A percentile compares a stretch with the other conserved stretches of the same genome.
Evolutionary conservation across 805 yeast species (phyloP).

Genomic region (Candida vaughaniae): DNA sequence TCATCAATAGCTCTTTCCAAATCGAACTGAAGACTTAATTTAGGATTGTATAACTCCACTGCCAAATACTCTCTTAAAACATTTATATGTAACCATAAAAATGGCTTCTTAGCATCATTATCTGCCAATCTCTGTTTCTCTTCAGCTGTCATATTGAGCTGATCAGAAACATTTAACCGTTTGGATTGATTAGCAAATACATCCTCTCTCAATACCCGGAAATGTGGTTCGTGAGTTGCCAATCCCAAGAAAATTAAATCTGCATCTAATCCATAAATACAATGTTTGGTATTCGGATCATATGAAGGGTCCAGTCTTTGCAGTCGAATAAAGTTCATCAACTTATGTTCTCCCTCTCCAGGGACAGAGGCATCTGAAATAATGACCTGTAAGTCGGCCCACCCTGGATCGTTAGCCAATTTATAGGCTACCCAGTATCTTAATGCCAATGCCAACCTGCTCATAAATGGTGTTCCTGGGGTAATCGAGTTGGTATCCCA

Average conservation of each 20-base stretch:
- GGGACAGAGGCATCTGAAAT: constrained; percentile 96
- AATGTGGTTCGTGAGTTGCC: constrained; percentile 98
- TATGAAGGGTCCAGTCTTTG: constrained; percentile 86
- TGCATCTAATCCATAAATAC: constrained; percentile 97
- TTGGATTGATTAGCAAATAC: constrained; percentile 79
- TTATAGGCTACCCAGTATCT: constrained; percentile 93
- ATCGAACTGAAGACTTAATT: constrained; percentile 73
- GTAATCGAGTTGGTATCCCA: constrained; percentile 98
- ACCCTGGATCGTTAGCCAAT: constrained; percentile 84
- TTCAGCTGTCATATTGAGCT: constrained; percentile 59
- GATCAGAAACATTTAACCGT: constrained; percentile 47
- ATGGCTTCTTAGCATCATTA: constrained; percentile 67
- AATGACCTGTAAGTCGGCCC: constrained; percentile 86
- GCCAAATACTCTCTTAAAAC: constrained; percentile 85
- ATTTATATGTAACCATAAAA: constrained; percentile 89
- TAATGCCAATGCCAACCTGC: constrained; percentile 74
- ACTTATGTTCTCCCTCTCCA: constrained; percentile 99
- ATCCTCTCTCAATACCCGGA: constrained; percentile 90
- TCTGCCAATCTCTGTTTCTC: constrained; percentile 44
- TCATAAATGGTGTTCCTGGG: constrained; percentile 99
- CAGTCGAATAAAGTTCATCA: constrained; percentile 91
- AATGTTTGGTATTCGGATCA: constrained; percentile 91
- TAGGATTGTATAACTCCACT: constrained; percentile 72
- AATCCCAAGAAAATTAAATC: constrained; percentile 93
- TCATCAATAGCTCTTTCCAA: constrained; percentile 96